Conservation (phyloP, 176 grass and related monocot genomes). For the Hordeum marinum region DNA sequence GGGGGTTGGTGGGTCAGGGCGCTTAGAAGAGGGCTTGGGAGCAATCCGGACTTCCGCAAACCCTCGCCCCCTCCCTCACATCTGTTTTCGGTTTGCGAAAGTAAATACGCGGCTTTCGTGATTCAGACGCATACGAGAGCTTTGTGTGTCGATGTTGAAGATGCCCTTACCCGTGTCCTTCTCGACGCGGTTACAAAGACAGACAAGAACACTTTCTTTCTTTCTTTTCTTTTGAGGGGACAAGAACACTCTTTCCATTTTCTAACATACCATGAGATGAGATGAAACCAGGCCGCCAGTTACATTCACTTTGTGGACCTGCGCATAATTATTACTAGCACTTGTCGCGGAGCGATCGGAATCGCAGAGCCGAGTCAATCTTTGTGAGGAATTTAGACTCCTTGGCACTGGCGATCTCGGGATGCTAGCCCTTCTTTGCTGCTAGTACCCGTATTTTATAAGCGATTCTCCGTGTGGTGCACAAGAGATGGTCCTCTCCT, state of each 20-base stretch:
- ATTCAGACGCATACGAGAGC: too few relatives aligned
- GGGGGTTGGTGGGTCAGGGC: too few relatives aligned
- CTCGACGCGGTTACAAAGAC: too few relatives aligned
- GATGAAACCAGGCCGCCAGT: background rate
- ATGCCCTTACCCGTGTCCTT: too few relatives aligned
- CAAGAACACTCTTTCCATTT: background rate
- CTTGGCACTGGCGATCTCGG: constrained; percentile 43
- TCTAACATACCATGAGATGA: background rate
- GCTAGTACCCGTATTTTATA: background rate
- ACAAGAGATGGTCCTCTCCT: constrained; percentile 8
- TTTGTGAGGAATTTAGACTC: constrained; percentile 28
- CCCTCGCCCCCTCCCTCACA: too few relatives aligned
- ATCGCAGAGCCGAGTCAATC: background rate
- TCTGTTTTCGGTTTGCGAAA: too few relatives aligned
- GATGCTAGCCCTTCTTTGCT: constrained; percentile 20
- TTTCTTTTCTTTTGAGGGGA: too few relatives aligned
- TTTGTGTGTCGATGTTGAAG: too few relatives aligned
- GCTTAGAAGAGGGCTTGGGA: too few relatives aligned
- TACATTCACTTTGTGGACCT: background rate
- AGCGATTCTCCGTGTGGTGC: background rate
- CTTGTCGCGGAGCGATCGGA: background rate
- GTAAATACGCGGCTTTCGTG: too few relatives aligned
- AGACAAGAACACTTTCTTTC: too few relatives aligned
- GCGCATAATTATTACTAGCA: background rate
- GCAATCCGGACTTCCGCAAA: too few relatives aligned